Evolutionary conservation across 1,284 basidiomycete species (phyloP).

Genomic region (Somion occarium): DNA sequence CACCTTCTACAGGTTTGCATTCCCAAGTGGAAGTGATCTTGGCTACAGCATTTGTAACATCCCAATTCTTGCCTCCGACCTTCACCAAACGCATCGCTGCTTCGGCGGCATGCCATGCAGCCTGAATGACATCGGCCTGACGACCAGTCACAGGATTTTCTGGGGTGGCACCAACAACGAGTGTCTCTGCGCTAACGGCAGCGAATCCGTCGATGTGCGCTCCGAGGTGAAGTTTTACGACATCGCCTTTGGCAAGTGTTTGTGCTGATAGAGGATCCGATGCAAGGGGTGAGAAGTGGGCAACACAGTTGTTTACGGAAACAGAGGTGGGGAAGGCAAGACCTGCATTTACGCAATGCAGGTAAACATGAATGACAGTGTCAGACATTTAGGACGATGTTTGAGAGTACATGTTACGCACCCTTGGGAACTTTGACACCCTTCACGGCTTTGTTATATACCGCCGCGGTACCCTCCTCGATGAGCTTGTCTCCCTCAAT

Average conservation of each 20-base stretch:
- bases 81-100: slow-evolving; percentile 85
- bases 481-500: slow-evolving; percentile 90
- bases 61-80: slow-evolving; percentile 92
- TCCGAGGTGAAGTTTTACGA: slow-evolving; percentile 94
- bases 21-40: slow-evolving; percentile 72
- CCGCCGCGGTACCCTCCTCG: slow-evolving; percentile 77
- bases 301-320: slow-evolving; percentile 87
- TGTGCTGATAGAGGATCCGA: slow-evolving; percentile 68
- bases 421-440: slow-evolving; percentile 87
- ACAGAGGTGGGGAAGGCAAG: slow-evolving; percentile 92
- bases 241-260: slow-evolving; percentile 80
- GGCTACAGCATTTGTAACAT: slow-evolving; percentile 84
- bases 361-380: background rate
- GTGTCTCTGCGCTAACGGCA: slow-evolving; percentile 86
- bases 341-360: slow-evolving; percentile 42
- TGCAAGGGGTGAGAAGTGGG: slow-evolving; percentile 79
- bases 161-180: slow-evolving; percentile 77
- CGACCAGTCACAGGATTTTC: slow-evolving; percentile 77
- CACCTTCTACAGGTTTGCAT: slow-evolving; percentile 89
- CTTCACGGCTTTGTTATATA: slow-evolving; percentile 90
- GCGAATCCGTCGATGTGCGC: slow-evolving; percentile 97
- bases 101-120: slow-evolving; percentile 92
- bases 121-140: slow-evolving; percentile 88
- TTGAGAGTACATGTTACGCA: slow-evolving; percentile 29
- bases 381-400: background rate